Evolutionary conservation across 768 basidiomycete species (phyloP), one percentile per base, ranked within the genome.

Genomic region (Sistotremastrum suecicum): DNA sequence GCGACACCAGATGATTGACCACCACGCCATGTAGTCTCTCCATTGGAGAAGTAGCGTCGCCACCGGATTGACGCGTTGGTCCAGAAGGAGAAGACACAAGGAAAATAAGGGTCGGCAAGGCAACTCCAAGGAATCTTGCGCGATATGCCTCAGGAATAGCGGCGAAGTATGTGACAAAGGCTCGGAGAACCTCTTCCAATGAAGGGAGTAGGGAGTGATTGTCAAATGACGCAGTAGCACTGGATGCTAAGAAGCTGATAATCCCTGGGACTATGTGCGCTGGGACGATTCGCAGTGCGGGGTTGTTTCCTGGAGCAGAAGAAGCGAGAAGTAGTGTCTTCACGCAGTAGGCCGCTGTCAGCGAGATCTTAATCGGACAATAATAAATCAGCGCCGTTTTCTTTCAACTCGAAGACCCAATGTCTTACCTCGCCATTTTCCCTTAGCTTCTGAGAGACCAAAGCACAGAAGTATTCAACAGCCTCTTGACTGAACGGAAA

Each of bases 341-440:
- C 1, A 84, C 77, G 55, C 94, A 97, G 54, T 98, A 89, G 2
- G 83, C 76, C 1, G 91, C 90, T 2, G 85, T 86, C n/a, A 88
- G 59, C 1, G 83, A 78, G 37, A 79, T 66, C 87, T 95, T 47
- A n/a, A n/a, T n/a, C n/a, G n/a, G n/a, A n/a, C n/a, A n/a, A 47
- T 31, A 31, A 12, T 29, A n/a, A 41, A 3, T 28, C 36, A 44
- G 28, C 39, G 31, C 43, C 35, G 34, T 39, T 28, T n/a, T 38
- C 20, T 5, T n/a, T n/a, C 31, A n/a, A 5, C 6, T 39, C 5
- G 30, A 42, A 8, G 51, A 33, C 2, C 7, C n/a, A 43, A 28
- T 11, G 29, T 54, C 64, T 51, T 53, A 87, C 88, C 53, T 90
- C 85, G 53, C 76, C 67, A 0, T 62, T 65, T 35, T 81, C 84